Evolutionary conservation across 768 basidiomycete species (phyloP).

Genomic region (Leccinellum albellum): DNA sequence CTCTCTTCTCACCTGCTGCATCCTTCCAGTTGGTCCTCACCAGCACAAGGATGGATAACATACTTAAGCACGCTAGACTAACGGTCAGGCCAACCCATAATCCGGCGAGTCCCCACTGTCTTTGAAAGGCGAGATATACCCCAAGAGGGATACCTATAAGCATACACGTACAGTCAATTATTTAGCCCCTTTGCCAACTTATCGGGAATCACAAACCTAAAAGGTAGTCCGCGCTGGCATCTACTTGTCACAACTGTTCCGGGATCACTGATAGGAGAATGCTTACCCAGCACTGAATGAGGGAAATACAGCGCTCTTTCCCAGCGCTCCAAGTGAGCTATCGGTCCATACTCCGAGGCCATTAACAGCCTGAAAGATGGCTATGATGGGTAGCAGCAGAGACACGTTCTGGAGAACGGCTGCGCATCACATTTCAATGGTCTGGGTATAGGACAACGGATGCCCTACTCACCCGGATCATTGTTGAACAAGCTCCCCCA

Average conservation of each 20-base stretch:
- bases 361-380: conserved; percentile 23
- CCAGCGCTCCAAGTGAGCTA: conserved; percentile 14
- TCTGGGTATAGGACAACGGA: neutral
- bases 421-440: conserved; percentile 18
- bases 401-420: conserved; percentile 45
- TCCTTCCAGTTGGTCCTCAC: conserved; percentile 18
- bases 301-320: conserved; percentile 21
- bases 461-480: conserved; percentile 36
- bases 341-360: conserved; percentile 21
- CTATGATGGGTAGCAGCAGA: conserved; percentile 43
- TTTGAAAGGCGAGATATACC: conserved; percentile 18
- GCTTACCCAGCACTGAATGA: conserved; percentile 22
- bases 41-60: conserved; percentile 19
- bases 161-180: neutral
- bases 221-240: conserved; percentile 16
- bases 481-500: conserved; percentile 63
- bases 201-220: conserved; percentile 28
- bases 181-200: neutral
- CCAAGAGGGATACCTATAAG: conserved; percentile 33
- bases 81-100: conserved; percentile 22
- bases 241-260: neutral
- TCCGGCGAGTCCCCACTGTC: conserved; percentile 23
- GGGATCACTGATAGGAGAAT: neutral
- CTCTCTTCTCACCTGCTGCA: neutral
- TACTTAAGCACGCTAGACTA: conserved; percentile 20